Evolutionary conservation across 1,284 basidiomycete genomes (phyloP).

Genomic region (Malassezia nana): DNA sequence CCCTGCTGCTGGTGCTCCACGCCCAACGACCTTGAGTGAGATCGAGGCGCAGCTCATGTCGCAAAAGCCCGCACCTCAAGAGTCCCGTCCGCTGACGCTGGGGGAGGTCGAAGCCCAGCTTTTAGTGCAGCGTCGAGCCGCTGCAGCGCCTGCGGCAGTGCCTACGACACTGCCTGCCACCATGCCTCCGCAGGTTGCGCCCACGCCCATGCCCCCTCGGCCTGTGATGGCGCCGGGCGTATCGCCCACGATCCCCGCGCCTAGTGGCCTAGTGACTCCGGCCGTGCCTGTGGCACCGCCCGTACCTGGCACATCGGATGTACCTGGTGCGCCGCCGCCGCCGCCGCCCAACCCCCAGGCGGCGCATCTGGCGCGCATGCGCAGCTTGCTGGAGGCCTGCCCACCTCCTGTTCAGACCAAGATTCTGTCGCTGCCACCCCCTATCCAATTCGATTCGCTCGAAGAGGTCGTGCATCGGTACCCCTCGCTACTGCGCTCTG

Average conservation of each 20-base stretch:
- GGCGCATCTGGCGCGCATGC: slow-evolving; percentile 40
- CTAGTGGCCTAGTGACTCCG: not conserved
- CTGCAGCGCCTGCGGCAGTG: not conserved
- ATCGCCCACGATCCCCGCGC: too few relatives aligned
- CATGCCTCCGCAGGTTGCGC: not conserved
- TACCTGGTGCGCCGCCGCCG: slow-evolving; percentile 22
- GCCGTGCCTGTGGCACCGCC: not conserved
- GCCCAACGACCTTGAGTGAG: not conserved
- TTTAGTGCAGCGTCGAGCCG: slow-evolving; percentile 21
- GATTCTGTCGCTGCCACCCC: slow-evolving; percentile 39
- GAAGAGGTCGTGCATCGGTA: slow-evolving; percentile 35
- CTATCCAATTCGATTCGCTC: slow-evolving; percentile 43
- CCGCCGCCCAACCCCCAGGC: slow-evolving; percentile 22
- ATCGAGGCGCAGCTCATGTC: not conserved
- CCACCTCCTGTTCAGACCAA: slow-evolving; percentile 34
- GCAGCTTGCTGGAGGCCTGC: slow-evolving; percentile 36
- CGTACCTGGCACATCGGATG: slow-evolving; percentile 7
- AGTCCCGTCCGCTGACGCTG: slow-evolving; percentile 59
- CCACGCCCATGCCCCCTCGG: not conserved
- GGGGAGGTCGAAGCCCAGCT: slow-evolving; percentile 88
- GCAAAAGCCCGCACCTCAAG: not conserved
- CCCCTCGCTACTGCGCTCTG: slow-evolving; percentile 25
- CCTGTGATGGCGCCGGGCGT: not conserved
- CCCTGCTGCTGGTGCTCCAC: not conserved
- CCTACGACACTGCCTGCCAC: slow-evolving; percentile 7